These are phyloP conservation scores for Diversispora eburnea DNA, from an alignment of 192 early-diverging fungal species.

Conservation along the genomic window DNA sequence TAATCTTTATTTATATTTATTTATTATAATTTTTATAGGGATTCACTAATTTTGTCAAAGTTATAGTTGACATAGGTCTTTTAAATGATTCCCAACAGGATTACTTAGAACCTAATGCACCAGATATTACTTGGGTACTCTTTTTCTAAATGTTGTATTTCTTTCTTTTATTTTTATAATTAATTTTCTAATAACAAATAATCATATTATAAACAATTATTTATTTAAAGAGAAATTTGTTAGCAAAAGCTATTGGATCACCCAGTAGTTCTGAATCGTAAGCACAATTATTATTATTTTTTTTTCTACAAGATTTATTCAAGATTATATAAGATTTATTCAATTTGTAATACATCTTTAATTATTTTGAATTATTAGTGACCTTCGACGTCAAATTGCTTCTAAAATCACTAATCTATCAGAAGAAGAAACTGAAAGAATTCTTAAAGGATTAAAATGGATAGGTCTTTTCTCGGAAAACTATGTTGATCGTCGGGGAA, in stretches of 20 bases:
- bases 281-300: not conserved
- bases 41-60: conserved; percentile 96
- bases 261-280: conserved; percentile 38
- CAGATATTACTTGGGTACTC: conserved; percentile 68
- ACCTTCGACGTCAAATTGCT: conserved; percentile 59
- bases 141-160: not conserved
- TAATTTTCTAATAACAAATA: conserved; percentile 2
- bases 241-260: conserved; percentile 55
- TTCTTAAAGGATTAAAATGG: conserved; percentile 72
- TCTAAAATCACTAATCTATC: conserved; percentile 57
- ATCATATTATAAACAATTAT: not conserved
- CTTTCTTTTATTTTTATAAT: not conserved
- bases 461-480: conserved; percentile 78
- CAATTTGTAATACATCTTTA: not conserved
- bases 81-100: conserved; percentile 69
- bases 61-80: conserved; percentile 89
- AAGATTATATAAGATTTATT: no score
- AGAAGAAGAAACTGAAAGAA: conserved; percentile 49
- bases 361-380: conserved; percentile 31
- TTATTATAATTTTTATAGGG: conserved; percentile 42
- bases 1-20: not conserved
- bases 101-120: conserved; percentile 52
- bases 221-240: conserved; percentile 54
- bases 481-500: conserved; percentile 64
- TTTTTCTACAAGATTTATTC: not conserved